Conservation (phyloP, 2,329 filamentous ascomycete genomes). For the Aspergillus flavus region DNA sequence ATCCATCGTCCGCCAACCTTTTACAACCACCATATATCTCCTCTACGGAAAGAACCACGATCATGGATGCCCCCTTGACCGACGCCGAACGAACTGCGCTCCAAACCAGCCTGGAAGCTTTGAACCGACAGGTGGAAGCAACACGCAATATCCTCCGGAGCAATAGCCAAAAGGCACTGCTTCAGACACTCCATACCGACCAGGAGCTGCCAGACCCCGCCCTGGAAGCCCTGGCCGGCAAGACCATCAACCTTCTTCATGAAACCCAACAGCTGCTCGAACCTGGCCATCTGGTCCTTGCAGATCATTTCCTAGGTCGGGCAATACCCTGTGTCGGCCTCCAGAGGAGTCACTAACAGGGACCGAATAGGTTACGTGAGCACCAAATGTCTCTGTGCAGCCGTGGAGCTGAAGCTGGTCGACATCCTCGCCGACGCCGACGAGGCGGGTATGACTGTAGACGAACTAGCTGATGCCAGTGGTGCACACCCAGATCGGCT, state of each 20-base stretch:
- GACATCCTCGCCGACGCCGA: no score
- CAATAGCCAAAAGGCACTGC: background rate
- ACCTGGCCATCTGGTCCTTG: slow-evolving; percentile 27
- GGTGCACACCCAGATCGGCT: background rate
- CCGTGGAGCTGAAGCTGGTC: slow-evolving; percentile 25
- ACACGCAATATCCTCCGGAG: background rate
- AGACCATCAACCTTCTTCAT: background rate
- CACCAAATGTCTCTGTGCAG: slow-evolving; percentile 23
- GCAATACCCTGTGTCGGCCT: background rate
- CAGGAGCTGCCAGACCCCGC: background rate
- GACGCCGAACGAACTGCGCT: no score
- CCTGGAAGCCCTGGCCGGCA: background rate
- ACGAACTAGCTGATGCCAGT: slow-evolving; percentile 21
- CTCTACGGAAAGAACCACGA: no score
- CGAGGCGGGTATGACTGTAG: slow-evolving; percentile 15
- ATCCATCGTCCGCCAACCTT: no score
- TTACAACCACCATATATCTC: no score
- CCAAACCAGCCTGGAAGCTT: no score
- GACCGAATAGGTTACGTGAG: slow-evolving; percentile 9
- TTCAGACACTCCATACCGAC: background rate
- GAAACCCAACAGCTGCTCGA: slow-evolving; percentile 19
- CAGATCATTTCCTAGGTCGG: slow-evolving; percentile 30
- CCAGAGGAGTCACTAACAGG: background rate
- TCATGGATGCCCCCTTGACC: no score
- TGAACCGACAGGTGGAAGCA: background rate